Evolutionary conservation across 148 eudicot genomes (phyloP).

Genomic region (Silene conica): DNA sequence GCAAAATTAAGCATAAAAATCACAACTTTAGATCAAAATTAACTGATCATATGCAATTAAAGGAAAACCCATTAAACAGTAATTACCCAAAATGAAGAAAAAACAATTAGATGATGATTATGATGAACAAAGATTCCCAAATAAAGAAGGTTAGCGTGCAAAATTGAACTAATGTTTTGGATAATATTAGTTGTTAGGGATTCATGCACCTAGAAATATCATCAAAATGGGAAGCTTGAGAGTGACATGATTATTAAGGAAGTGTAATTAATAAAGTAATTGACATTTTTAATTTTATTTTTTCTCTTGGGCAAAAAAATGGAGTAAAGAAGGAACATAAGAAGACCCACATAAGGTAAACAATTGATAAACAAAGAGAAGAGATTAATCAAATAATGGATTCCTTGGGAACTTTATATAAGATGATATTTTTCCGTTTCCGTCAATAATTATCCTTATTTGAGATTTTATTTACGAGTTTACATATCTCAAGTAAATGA

Average conservation of each 20-base stretch:
- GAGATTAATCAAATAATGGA: neutral
- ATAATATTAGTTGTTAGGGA: neutral
- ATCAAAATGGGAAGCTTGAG: slow-evolving; percentile 1
- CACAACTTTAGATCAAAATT: neutral
- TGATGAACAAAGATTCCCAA: neutral
- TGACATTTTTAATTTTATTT: neutral
- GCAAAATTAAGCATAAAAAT: slow-evolving; percentile 9
- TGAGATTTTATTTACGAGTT: too few species aligned
- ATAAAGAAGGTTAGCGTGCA: neutral
- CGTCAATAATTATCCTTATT: too few species aligned
- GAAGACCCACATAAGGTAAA: neutral
- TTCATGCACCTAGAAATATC: slow-evolving; percentile 1
- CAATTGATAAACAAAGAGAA: neutral
- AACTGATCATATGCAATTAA: neutral
- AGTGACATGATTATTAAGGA: slow-evolving; percentile 8
- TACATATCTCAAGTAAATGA: too few species aligned
- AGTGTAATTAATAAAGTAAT: slow-evolving; percentile 8
- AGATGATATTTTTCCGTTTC: too few species aligned
- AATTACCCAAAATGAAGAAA: neutral
- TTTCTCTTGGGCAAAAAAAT: neutral
- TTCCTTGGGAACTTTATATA: neutral
- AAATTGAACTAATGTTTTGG: slow-evolving; percentile 1
- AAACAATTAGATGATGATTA: slow-evolving; percentile 4
- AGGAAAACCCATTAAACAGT: neutral
- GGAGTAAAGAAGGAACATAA: neutral